Conservation (phyloP, 2,329 filamentous ascomycete genomes). For the Cladosporium colombiae region DNA sequence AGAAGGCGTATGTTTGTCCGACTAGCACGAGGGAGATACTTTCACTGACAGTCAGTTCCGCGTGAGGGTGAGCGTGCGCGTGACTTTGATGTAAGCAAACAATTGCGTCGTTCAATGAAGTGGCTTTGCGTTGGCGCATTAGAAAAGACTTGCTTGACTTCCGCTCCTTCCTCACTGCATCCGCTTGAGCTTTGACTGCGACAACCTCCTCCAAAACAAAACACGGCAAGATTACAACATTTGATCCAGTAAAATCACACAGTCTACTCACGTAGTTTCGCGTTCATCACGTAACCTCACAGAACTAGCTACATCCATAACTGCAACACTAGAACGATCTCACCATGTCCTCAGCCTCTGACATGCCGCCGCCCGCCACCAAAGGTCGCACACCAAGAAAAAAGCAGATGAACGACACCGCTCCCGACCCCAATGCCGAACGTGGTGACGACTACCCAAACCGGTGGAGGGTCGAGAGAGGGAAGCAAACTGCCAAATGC, state of each 20-base stretch:
- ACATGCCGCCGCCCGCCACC: conserved; percentile 10
- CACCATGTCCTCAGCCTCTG: conserved; percentile 2
- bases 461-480: conserved; percentile 23
- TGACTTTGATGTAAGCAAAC: background rate
- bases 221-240: background rate
- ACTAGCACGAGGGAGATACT: background rate
- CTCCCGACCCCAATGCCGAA: conserved; percentile 15
- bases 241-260: background rate
- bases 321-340: background rate
- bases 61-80: background rate
- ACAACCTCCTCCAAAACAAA: background rate
- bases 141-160: background rate
- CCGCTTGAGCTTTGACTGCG: conserved; percentile 5
- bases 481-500: conserved; percentile 30
- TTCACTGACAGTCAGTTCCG: background rate
- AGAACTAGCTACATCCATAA: background rate
- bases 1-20: background rate
- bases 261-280: background rate
- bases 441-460: conserved; percentile 15
- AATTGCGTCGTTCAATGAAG: background rate
- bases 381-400: background rate
- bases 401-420: background rate
- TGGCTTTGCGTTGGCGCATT: background rate
- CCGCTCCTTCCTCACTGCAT: conserved; percentile 8
- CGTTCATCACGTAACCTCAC: background rate